phyloP scores from a whole-genome alignment of 441 rosid species.

The Pelargonium fulgidum region DNA sequence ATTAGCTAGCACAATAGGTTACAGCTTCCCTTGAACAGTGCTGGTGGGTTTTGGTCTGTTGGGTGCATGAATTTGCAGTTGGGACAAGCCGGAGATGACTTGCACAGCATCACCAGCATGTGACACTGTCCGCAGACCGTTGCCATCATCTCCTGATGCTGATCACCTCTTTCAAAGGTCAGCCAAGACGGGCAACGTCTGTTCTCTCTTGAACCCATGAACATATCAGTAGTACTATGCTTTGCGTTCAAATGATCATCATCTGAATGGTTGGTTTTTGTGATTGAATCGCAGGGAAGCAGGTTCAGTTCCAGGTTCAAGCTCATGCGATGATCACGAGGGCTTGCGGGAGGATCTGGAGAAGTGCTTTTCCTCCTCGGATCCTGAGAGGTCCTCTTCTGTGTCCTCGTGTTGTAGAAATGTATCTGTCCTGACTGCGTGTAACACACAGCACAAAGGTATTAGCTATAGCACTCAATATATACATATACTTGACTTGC shows the following conservation, averaged over 20 bases:
- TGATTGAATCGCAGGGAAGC: constrained; percentile 40
- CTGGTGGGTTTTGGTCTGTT: constrained; percentile 40
- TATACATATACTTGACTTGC: background rate
- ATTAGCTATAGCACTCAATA: background rate
- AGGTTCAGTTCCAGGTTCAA: constrained; percentile 78
- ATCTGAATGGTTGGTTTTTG: constrained; percentile 19
- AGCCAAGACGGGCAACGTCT: constrained; percentile 42
- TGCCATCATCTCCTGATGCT: constrained; percentile 62
- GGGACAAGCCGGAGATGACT: constrained; percentile 71
- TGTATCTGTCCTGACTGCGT: constrained; percentile 52
- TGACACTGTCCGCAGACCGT: constrained; percentile 68
- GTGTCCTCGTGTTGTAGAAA: constrained; percentile 45
- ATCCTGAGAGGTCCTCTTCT: constrained; percentile 46
- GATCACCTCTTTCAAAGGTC: constrained; percentile 31
- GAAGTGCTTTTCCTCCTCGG: constrained; percentile 34
- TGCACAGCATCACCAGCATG: constrained; percentile 78
- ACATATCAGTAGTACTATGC: constrained; percentile 22
- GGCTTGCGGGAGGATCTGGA: constrained; percentile 20
- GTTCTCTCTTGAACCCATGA: constrained; percentile 22
- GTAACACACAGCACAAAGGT: background rate
- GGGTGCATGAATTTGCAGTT: constrained; percentile 90
- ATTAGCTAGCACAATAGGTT: constrained; percentile 44
- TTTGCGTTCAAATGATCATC: constrained; percentile 15
- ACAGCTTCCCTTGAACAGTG: constrained; percentile 45
- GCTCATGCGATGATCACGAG: constrained; percentile 38